Conservation (phyloP, 2,329 filamentous ascomycete species). For the Aulographum hederae region DNA sequence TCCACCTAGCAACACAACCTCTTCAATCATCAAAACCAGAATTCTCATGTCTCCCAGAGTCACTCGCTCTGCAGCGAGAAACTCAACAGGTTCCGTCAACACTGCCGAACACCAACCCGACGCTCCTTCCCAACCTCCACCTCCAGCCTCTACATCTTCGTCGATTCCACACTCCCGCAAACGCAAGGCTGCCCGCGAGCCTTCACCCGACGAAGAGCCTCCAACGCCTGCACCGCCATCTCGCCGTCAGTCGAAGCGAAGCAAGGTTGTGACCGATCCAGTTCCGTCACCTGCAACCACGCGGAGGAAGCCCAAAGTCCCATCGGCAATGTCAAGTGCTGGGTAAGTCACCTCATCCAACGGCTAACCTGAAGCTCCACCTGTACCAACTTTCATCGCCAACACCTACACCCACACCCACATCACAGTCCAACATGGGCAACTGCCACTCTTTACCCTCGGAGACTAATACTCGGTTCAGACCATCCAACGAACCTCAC, state of each 20-base stretch:
- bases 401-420: too few relatives aligned
- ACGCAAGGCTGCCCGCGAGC: constrained; percentile 45
- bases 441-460: too few relatives aligned
- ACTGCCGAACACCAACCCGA: constrained; percentile 20
- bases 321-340: constrained; percentile 53
- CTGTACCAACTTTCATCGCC: constrained; percentile 45
- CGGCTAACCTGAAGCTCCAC: constrained; percentile 29
- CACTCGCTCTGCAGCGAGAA: constrained; percentile 85
- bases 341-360: constrained; percentile 38
- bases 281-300: constrained; percentile 19
- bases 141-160: constrained; percentile 26
- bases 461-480: too few relatives aligned
- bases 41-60: constrained; percentile 92
- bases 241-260: constrained; percentile 25
- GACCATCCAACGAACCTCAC: too few relatives aligned
- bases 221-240: constrained; percentile 14
- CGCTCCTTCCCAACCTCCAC: constrained; percentile 19
- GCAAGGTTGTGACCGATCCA: constrained; percentile 49
- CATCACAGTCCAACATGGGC: too few relatives aligned
- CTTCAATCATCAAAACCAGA: too few relatives aligned
- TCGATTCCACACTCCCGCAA: constrained; percentile 38
- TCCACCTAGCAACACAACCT: too few relatives aligned
- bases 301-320: constrained; percentile 41
- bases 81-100: constrained; percentile 47
- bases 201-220: constrained; percentile 12